Conservation (phyloP, 2,329 filamentous ascomycete species). For the Apiospora saccharicola region DNA sequence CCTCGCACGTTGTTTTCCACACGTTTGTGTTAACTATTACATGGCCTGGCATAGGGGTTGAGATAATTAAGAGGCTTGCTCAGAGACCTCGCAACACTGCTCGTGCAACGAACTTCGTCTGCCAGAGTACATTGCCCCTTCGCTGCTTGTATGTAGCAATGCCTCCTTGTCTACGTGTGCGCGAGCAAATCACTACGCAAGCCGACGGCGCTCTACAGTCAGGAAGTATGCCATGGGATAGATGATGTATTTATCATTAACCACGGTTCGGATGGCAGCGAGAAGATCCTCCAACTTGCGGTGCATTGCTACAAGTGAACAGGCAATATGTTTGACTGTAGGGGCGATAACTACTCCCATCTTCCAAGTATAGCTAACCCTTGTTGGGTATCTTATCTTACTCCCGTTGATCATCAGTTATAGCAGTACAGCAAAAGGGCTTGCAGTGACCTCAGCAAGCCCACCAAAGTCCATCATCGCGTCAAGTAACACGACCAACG, state of each 20-base stretch:
- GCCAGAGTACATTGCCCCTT: too few relatives aligned
- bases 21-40: not conserved
- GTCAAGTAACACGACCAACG: not conserved
- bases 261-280: not conserved
- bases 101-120: too few relatives aligned
- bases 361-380: too few relatives aligned
- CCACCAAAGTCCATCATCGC: not conserved
- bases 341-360: not conserved
- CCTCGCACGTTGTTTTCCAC: not conserved
- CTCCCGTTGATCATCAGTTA: not conserved
- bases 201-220: not conserved
- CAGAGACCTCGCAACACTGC: too few relatives aligned
- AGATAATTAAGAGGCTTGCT: too few relatives aligned
- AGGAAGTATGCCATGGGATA: not conserved
- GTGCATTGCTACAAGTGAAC: not conserved
- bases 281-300: not conserved
- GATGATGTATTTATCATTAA: too few relatives aligned
- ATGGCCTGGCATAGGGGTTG: too few relatives aligned
- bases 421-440: not conserved
- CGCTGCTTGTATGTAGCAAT: too few relatives aligned
- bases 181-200: too few relatives aligned
- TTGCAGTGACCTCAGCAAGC: not conserved
- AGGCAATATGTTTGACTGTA: not conserved
- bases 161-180: too few relatives aligned
- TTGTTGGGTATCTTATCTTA: not conserved